Evolutionary conservation across 805 yeast species (phyloP), one percentile per base, ranked within the genome.

Genomic region (Soucietia sequanensis): DNA sequence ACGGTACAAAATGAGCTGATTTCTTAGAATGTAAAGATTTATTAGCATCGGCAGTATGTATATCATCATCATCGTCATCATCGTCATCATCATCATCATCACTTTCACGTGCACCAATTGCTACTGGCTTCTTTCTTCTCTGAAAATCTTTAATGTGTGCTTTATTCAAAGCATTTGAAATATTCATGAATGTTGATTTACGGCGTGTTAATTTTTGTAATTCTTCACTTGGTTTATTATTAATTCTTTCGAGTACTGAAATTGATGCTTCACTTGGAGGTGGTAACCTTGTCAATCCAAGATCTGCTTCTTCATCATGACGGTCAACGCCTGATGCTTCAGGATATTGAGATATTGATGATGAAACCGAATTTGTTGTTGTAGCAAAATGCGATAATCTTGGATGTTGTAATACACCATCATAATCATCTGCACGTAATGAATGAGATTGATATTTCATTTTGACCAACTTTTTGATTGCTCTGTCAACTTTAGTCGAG

Each of bases 71-170:
- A 25, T 25, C 31, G 10, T 30, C 31, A 10, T 39, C 50, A 16
- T 42, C 56, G 2, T 44, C 54, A 6, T 52, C 62, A 19, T 57
- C 64, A 12, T 57, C 67, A 15, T 64, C 70, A 7, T 61, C 70
- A 14, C 64, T 68, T 19, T 53, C 57, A 14, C 55, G 55, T 19
- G 55, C 64, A 2, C 57, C 61, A 5, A 46, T 50, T 6, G 50
- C 46, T 7, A 51, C 48, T 5, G 52, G 48, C 11, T 54, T 53
- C 45, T 68, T 74, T 35, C 80, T 72, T 48, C 90, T 73, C 60
- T 87, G 93, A 68, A 87, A 87, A 62, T 87, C 96, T 52, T 83
- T 81, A 24, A 85, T 80, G 50, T 87, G 95, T 0, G 95, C 96
- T 57, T 70, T 74, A 9, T 81, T 82, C 46, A 85, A 67, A 1